Base-by-base conservation (phyloP, 306 rosid genomes). In the Amphicarpaea edgeworthii region DNA sequence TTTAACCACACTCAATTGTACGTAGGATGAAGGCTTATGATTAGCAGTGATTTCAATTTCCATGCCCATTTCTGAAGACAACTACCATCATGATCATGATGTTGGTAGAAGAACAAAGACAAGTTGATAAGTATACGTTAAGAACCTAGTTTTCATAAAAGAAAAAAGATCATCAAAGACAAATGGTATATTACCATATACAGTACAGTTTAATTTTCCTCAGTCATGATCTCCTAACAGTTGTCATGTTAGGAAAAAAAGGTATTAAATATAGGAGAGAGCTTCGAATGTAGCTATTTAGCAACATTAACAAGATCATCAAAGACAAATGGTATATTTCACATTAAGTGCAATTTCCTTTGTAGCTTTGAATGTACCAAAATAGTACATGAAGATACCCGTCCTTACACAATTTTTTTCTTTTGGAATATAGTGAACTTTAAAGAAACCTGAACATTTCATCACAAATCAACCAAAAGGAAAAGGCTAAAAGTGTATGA, bases 321-420 rank as follows among this genome's bases (percentile, higher is more conserved):
- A 34, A 30, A 34, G 9, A 5, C 40, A 34, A 34, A 34, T 34
- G 40, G 40, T 50, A 70, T 17, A 50, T 32, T 70, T 37, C 10
- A 30, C n/a, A 45, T 46, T 5, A 4, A 12, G 32, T 10, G 32
- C 23, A 49, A 16, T 17, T 49, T 49, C 46, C 41, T 38, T 50
- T 34, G 63, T 34, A 20, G 51, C 50, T 37, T 55, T 38, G 21
- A 38, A 54, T 54, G 51, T 54, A 54, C 51, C 65, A 50, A 50
- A 54, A 38, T 3, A 37, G n/a, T 53, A 12, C 45, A 40, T 24
- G 16, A 2, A 2, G 32, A 23, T 41, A 55, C 11, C 2, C 41
- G 55, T 47, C 41, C 54, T 53, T 40, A 2, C 8, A 57, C 57
- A 54, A 38, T 21, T 8, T 15, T 58, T 28, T 21, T 8, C 14